Percentiles rank a stretch among this genome's conserved stretches.
Evolutionary conservation across 2,329 filamentous ascomycete genomes (phyloP).

Genomic region (Alternaria viburni): DNA sequence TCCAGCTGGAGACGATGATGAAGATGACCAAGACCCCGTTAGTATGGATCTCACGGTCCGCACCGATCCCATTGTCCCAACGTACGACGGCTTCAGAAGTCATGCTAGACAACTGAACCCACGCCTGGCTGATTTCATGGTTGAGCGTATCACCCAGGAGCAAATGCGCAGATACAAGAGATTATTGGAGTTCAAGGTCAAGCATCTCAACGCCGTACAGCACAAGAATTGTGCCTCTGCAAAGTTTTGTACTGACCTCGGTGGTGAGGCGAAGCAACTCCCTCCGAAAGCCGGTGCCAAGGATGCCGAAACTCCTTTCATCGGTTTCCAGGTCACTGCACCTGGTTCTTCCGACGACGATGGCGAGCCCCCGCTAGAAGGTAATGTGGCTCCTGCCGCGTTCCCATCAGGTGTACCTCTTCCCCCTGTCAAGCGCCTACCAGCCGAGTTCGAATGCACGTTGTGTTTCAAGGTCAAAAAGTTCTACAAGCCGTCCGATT

Average conservation of each 20-base stretch:
- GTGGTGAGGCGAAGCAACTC: constrained; percentile 69
- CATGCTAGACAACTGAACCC: constrained; percentile 79
- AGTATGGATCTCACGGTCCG: constrained; percentile 67
- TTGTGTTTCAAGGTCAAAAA: constrained; percentile 85
- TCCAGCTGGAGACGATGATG: constrained; percentile 47
- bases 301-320: constrained; percentile 63
- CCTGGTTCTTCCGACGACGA: constrained; percentile 68
- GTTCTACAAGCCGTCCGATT: constrained; percentile 90
- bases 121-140: constrained; percentile 69
- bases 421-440: constrained; percentile 77
- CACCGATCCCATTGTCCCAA: constrained; percentile 73
- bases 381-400: constrained; percentile 71
- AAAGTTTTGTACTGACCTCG: constrained; percentile 68
- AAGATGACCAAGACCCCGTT: constrained; percentile 61
- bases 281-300: constrained; percentile 66
- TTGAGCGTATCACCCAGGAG: constrained; percentile 82
- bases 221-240: constrained; percentile 66
- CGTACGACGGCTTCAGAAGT: constrained; percentile 74
- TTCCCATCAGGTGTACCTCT: constrained; percentile 83
- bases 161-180: constrained; percentile 80
- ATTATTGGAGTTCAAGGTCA: constrained; percentile 71
- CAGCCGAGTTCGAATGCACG: constrained; percentile 88
- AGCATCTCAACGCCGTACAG: constrained; percentile 69
- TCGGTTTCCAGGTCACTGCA: constrained; percentile 62
- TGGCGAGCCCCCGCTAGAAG: constrained; percentile 69